Base-by-base conservation (phyloP, 768 basidiomycete species). In the Xanthoconium stramineum region DNA sequence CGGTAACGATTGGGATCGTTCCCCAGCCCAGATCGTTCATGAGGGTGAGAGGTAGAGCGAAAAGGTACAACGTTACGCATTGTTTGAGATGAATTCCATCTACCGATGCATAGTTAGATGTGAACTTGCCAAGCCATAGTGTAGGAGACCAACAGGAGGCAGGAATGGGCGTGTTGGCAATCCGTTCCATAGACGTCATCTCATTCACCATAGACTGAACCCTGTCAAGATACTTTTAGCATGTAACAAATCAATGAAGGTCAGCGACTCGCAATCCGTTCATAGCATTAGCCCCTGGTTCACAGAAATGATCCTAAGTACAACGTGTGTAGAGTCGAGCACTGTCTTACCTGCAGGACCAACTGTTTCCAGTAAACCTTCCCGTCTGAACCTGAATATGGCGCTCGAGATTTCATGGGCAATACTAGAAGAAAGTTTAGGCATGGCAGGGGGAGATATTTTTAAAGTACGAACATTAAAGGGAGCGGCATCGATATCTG, bases 81-180 rank as follows among this genome's bases (percentile, higher is more conserved):
- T 98, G 95, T 70, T 96, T 95, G 65, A 96, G 75, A 72, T 97
- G 94, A 56, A 98, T 88, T 39, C 89, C 84, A 63, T 93, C 88
- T 89, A 55, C 61, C 65, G 50, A 40, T n/a, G 46, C 33, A 44
- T 43, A 29, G 24, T 65, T 17, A 69, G 62, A 29, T 53, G 37
- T 33, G 0, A 48, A 44, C n/a, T 24, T 35, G 43, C 10, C 47
- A 60, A 39, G 47, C 42, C 6, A 35, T 12, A 20, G 44, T 55
- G 40, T 33, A 49, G 30, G 37, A 51, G 32, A 70, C 84, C 37
- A 57, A 88, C 86, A 91, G 38, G 86, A 86, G 39, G 82, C 73
- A 19, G 90, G 91, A 48, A 93, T 90, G 0, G 88, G 89, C 11
- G 91, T 91, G 69, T 90, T 93, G 15, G 91, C 89, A 36, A 94